Conservation (phyloP, 2,329 filamentous ascomycete genomes). For the Paraconiothyrium brasiliense region DNA sequence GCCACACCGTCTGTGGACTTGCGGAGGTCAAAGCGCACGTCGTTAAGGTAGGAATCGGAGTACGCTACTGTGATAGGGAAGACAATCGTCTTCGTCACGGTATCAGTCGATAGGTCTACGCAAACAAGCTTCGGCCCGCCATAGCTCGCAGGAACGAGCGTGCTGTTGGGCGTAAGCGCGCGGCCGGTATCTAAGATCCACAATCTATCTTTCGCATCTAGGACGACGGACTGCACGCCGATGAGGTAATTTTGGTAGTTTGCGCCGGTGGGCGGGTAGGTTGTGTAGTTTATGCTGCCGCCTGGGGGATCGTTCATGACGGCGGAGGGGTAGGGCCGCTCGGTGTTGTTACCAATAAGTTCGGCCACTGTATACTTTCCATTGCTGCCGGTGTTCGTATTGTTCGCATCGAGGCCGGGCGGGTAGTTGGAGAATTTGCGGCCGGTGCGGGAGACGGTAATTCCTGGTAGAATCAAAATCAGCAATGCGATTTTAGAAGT, state of each 20-base stretch:
- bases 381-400: slow-evolving; percentile 54
- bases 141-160: slow-evolving; percentile 54
- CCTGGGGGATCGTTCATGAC: slow-evolving; percentile 57
- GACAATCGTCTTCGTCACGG: slow-evolving; percentile 60
- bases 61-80: slow-evolving; percentile 60
- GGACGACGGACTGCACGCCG: slow-evolving; percentile 62
- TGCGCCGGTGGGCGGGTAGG: slow-evolving; percentile 54
- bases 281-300: slow-evolving; percentile 62
- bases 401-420: slow-evolving; percentile 58
- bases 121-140: slow-evolving; percentile 63
- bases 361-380: slow-evolving; percentile 61
- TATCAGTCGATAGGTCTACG: slow-evolving; percentile 57
- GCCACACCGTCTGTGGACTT: slow-evolving; percentile 57
- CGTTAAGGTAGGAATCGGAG: slow-evolving; percentile 62
- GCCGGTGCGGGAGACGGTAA: slow-evolving; percentile 61
- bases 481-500: background rate
- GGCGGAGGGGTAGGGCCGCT: slow-evolving; percentile 56
- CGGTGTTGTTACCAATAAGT: slow-evolving; percentile 54
- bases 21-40: slow-evolving; percentile 64
- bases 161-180: slow-evolving; percentile 53
- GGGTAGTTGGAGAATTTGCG: slow-evolving; percentile 65
- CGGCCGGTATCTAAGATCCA: slow-evolving; percentile 66
- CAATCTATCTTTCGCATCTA: slow-evolving; percentile 60
- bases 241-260: slow-evolving; percentile 62
- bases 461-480: slow-evolving; percentile 43